Conservation (phyloP, 129 eudicot species). For the Mikania micrantha region DNA sequence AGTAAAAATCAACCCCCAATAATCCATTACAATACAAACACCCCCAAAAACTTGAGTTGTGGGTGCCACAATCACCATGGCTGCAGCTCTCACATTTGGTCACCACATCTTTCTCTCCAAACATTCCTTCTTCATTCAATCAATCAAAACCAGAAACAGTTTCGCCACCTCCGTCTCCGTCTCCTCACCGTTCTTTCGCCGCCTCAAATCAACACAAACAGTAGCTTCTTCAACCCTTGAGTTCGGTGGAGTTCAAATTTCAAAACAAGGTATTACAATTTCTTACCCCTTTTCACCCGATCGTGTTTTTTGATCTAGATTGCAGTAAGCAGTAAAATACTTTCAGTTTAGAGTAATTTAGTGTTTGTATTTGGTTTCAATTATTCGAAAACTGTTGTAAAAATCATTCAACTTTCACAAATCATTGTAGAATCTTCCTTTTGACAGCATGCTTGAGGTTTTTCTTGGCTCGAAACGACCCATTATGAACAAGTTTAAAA, state of each 20-base stretch:
- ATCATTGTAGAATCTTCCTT: not conserved
- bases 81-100: conserved; percentile 34
- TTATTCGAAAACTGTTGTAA: not conserved
- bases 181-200: conserved; percentile 14
- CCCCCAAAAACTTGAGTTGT: no score
- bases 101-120: conserved; percentile 42
- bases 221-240: conserved; percentile 41
- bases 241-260: conserved; percentile 60
- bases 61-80: not conserved
- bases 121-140: conserved; percentile 21
- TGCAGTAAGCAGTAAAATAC: not conserved
- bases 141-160: conserved; percentile 13
- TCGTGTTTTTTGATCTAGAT: not conserved
- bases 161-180: conserved; percentile 18
- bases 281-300: not conserved
- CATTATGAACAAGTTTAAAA: no score
- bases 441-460: not conserved
- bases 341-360: not conserved
- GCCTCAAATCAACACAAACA: conserved; percentile 32
- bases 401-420: not conserved
- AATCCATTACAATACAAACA: not conserved
- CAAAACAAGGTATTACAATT: conserved; percentile 47
- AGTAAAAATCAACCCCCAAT: no score
- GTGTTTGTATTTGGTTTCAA: not conserved
- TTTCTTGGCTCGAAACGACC: no score